These are phyloP conservation scores for Monocercomonoides exilis DNA, from an alignment of 78 protist genomes.

Conservation along the genomic window DNA sequence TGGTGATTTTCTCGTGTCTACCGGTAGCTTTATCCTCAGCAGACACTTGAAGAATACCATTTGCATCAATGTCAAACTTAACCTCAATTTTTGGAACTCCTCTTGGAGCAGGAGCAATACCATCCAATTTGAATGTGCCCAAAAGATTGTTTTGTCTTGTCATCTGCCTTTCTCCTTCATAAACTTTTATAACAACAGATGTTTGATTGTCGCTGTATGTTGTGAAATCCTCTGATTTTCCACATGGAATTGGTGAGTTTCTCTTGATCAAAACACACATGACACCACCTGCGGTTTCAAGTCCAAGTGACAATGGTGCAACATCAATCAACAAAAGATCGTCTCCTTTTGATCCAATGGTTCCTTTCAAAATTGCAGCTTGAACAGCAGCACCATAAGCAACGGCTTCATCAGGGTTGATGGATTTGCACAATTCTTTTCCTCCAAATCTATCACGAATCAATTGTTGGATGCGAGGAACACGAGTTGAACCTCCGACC, in stretches of 20 bases:
- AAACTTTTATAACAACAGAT: too few species aligned
- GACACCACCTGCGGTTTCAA: constrained; percentile 97
- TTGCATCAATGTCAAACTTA: background rate
- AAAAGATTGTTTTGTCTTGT: too few species aligned
- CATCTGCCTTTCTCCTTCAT: too few species aligned
- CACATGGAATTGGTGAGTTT: constrained; percentile 94
- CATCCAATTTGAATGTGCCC: too few species aligned
- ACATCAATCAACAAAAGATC: constrained; percentile 87
- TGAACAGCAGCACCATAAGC: constrained; percentile 40
- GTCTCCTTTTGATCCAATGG: background rate
- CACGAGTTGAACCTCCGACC: constrained; percentile 18
- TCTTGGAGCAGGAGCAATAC: too few species aligned
- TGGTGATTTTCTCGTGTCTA: background rate
- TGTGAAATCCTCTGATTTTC: constrained; percentile 85
- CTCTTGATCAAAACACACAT: constrained; percentile 93
- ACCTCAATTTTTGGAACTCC: too few species aligned
- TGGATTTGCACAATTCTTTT: too few species aligned
- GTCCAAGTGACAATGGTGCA: constrained; percentile 94
- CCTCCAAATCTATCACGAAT: too few species aligned
- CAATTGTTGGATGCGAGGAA: too few species aligned
- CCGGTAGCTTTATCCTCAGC: constrained; percentile 17
- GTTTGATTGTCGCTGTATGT: constrained; percentile 82
- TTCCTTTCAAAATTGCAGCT: background rate
- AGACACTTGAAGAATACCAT: background rate
- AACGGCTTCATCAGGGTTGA: too few species aligned